phyloP scores from a whole-genome alignment of 2,329 filamentous ascomycete species.

The Alternaria arborescens region DNA sequence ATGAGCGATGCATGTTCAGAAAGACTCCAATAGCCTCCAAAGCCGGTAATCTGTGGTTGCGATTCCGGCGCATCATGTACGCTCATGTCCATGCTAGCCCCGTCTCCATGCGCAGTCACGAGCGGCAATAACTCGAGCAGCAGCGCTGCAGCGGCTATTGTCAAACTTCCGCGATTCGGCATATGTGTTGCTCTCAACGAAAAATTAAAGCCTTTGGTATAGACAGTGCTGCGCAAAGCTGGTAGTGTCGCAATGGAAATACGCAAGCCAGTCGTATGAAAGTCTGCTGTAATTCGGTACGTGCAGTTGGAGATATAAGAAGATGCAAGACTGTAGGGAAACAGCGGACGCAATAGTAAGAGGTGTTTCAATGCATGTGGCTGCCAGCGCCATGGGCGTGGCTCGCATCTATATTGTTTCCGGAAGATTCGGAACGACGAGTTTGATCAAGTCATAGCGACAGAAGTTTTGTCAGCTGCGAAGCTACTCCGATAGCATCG shows the following conservation, averaged over 20 bases:
- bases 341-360: slow-evolving; percentile 17
- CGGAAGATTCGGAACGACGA: slow-evolving; percentile 39
- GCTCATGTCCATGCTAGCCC: slow-evolving; percentile 39
- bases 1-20: slow-evolving; percentile 65
- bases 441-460: slow-evolving; percentile 27
- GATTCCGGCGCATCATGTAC: slow-evolving; percentile 33
- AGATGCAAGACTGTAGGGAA: slow-evolving; percentile 11
- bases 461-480: slow-evolving; percentile 39
- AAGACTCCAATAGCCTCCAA: slow-evolving; percentile 67
- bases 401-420: slow-evolving; percentile 25
- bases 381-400: slow-evolving; percentile 9
- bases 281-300: slow-evolving; percentile 6
- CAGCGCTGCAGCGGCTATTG: slow-evolving; percentile 47
- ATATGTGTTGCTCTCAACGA: slow-evolving; percentile 35
- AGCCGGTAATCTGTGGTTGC: slow-evolving; percentile 22
- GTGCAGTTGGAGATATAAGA: slow-evolving; percentile 9
- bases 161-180: slow-evolving; percentile 30
- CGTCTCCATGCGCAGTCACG: slow-evolving; percentile 54
- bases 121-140: slow-evolving; percentile 53
- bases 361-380: slow-evolving; percentile 8
- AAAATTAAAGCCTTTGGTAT: slow-evolving; percentile 1
- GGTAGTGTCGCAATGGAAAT: neutral
- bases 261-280: neutral
- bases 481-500: slow-evolving; percentile 34
- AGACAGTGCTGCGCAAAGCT: slow-evolving; percentile 2